Evolutionary conservation across 2,329 filamentous ascomycete species (phyloP), one percentile per base, ranked within the genome.

Genomic region (Chaetomium sp.): DNA sequence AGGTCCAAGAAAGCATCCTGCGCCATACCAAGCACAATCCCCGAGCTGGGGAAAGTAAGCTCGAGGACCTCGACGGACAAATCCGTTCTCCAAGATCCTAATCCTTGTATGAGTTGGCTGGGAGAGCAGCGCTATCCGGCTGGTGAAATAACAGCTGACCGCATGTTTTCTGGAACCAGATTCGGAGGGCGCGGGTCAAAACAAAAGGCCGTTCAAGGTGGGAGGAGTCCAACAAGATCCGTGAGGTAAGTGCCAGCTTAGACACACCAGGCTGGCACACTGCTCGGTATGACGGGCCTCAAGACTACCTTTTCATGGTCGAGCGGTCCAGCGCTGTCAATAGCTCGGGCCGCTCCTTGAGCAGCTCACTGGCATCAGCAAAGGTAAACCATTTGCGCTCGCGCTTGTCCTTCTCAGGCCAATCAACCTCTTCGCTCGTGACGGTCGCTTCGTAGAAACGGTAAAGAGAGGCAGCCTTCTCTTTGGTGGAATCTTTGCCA

Each of bases 401-500:
- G 66, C 94, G 82, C 79, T 96, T 97, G 72, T 95, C 84, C 76
- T 82, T 87, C 76, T 99, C 94, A 1, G 94, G 94, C 94, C 94
- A 99, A 56, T 91, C 84, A 12, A 79, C 76, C 71, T 94, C 88
- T 74, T 96, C 89, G 66, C 85, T 86, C 61, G 87, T 82, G 59
- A 99, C 94, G n/a, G 82, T 87, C 60, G 86, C 91, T 73, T 97
- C 89, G 73, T 85, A 94, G 73, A 92, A 94, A 64, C 86, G 84
- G 71, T 91, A 92, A 52, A 85, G 71, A 40, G 85, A 81, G 65
- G 79, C 74, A 61, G 83, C 80, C 69, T 84, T 84, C 59, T 83
- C 82, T 56, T 77, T 77, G 34, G 36, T 10, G 27, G 52, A 50
- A 6, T 55, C 53, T 14, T 56, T 56, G 32, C 54, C 54, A 11